Conservation (phyloP, 495 filamentous ascomycete species). For the Lasiosphaeria ovina region DNA sequence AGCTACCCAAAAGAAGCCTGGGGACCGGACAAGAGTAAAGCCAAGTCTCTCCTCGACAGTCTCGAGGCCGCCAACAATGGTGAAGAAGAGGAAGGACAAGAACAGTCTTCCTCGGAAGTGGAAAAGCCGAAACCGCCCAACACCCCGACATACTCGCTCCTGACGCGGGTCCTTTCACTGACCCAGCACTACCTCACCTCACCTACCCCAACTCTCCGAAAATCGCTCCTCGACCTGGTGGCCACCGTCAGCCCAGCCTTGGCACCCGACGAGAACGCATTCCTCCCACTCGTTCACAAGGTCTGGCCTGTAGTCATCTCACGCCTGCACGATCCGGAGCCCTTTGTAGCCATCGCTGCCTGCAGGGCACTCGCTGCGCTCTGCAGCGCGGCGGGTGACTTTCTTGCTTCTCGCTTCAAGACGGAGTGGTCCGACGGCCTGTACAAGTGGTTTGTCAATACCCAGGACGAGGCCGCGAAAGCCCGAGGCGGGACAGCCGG, state of each 20-base stretch:
- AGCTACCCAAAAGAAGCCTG: slow-evolving; percentile 28
- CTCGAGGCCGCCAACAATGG: slow-evolving; percentile 21
- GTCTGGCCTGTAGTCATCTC: slow-evolving; percentile 78
- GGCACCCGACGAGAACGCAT: slow-evolving; percentile 70
- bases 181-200: slow-evolving; percentile 86
- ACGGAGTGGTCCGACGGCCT: slow-evolving; percentile 63
- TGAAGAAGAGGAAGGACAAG: slow-evolving; percentile 17
- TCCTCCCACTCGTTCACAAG: slow-evolving; percentile 84
- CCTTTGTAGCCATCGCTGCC: slow-evolving; percentile 69
- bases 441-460: slow-evolving; percentile 38
- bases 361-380: slow-evolving; percentile 63
- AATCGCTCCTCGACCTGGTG: slow-evolving; percentile 72
- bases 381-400: slow-evolving; percentile 70
- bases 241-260: slow-evolving; percentile 65
- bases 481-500: slow-evolving; percentile 35
- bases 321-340: slow-evolving; percentile 71
- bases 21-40: slow-evolving; percentile 44
- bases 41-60: slow-evolving; percentile 41
- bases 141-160: slow-evolving; percentile 58
- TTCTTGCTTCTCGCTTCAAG: slow-evolving; percentile 69
- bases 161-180: slow-evolving; percentile 64
- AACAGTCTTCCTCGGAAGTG: slow-evolving; percentile 13
- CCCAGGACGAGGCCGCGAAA: slow-evolving; percentile 30
- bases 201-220: slow-evolving; percentile 72
- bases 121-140: slow-evolving; percentile 47